Conservation (phyloP, 495 filamentous ascomycete species). For the Trypethelium eluteriae region DNA sequence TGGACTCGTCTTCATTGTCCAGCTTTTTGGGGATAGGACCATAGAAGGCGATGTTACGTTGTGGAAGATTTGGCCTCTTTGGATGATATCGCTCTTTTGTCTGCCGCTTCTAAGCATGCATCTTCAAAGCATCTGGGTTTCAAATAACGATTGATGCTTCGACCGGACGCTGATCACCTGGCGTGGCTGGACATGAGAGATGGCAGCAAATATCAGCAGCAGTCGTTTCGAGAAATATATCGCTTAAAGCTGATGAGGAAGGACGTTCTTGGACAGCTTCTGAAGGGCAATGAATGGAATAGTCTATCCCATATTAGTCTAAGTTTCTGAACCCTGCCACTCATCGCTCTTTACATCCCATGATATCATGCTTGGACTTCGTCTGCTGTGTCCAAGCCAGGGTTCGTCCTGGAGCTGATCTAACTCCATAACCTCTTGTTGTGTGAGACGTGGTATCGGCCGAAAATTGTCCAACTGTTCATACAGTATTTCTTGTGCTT, state of each 20-base stretch:
- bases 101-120: background rate
- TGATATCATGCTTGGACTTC: too few relatives aligned
- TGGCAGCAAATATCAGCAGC: background rate
- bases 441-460: too few relatives aligned
- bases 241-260: background rate
- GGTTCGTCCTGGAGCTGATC: too few relatives aligned
- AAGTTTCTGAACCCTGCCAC: too few relatives aligned
- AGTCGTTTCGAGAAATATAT: background rate
- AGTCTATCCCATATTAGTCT: too few relatives aligned
- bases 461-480: too few relatives aligned
- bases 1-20: background rate
- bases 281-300: too few relatives aligned
- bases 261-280: background rate
- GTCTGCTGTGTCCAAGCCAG: too few relatives aligned
- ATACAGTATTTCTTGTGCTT: too few relatives aligned
- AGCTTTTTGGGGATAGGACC: background rate
- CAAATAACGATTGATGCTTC: background rate
- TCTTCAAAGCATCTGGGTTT: background rate
- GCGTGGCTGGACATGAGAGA: background rate
- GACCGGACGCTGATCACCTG: background rate
- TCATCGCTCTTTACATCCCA: too few relatives aligned
- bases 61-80: background rate
- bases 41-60: background rate
- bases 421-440: too few relatives aligned
- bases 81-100: conserved; percentile 1